phyloP scores from a whole-genome alignment of 495 filamentous ascomycete species.

The Pyronema omphalodes region DNA sequence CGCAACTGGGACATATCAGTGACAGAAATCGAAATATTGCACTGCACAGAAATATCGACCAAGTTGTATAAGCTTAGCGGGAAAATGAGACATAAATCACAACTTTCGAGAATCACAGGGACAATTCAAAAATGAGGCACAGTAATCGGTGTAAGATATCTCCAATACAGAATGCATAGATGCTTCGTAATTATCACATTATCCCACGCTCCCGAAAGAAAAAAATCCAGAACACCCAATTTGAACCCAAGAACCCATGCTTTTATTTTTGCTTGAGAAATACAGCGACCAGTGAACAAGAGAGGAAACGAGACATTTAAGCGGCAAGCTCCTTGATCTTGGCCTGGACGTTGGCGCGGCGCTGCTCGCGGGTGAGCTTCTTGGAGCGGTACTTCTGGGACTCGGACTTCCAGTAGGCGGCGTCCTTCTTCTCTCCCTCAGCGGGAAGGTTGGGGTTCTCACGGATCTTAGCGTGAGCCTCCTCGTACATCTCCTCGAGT shows the following conservation, averaged over 20 bases:
- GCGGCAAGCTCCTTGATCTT: conserved; percentile 55
- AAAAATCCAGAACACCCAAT: conserved; percentile 2
- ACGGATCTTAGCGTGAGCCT: conserved; percentile 92
- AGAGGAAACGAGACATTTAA: neutral
- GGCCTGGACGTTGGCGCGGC: conserved; percentile 57
- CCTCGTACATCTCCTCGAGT: conserved; percentile 86
- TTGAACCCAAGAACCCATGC: conserved; percentile 4
- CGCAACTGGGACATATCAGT: no score
- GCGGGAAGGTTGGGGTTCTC: conserved; percentile 95
- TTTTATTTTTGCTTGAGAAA: conserved; percentile 2
- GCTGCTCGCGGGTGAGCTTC: conserved; percentile 69
- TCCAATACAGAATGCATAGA: neutral
- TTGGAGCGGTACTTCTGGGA: conserved; percentile 61
- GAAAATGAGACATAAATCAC: no score
- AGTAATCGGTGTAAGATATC: neutral
- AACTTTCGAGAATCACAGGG: no score
- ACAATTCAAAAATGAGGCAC: no score
- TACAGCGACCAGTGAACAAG: conserved; percentile 1
- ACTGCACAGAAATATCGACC: no score
- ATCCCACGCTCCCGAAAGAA: neutral
- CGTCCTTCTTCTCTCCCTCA: conserved; percentile 74
- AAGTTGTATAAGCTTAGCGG: no score
- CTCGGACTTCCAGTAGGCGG: conserved; percentile 95
- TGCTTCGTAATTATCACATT: neutral
- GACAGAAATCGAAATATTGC: no score